Evolutionary conservation across 1,139 yeast species (phyloP).

Genomic region (Candida sp.): DNA sequence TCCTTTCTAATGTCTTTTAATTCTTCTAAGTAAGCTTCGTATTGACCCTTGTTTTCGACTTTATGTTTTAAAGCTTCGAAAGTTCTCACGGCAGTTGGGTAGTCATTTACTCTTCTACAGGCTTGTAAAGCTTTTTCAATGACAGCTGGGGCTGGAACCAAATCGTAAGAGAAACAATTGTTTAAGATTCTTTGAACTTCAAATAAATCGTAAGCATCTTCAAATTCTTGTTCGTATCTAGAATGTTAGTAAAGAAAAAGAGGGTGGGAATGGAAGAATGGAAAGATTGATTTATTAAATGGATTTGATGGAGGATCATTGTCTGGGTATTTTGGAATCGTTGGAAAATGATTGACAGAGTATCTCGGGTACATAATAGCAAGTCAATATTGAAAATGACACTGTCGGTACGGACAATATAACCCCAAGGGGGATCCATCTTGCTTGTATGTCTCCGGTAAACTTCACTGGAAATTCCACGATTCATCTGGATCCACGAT

Average conservation of each 20-base stretch:
- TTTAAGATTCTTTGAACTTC: slow-evolving; percentile 89
- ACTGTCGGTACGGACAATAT: too few relatives aligned
- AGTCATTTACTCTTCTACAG: slow-evolving; percentile 98
- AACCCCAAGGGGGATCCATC: too few relatives aligned
- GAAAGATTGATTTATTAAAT: too few relatives aligned
- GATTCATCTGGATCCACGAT: too few relatives aligned
- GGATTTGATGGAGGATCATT: too few relatives aligned
- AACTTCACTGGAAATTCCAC: too few relatives aligned
- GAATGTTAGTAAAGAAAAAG: slow-evolving; percentile 2
- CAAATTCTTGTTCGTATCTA: slow-evolving; percentile 94
- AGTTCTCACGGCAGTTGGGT: slow-evolving; percentile 98
- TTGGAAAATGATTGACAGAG: too few relatives aligned
- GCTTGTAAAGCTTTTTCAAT: slow-evolving; percentile 96
- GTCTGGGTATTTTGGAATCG: too few relatives aligned
- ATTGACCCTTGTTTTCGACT: slow-evolving; percentile 92
- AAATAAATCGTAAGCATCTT: slow-evolving; percentile 95
- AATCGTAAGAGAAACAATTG: slow-evolving; percentile 97
- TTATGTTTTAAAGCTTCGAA: slow-evolving; percentile 93
- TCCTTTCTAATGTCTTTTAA: slow-evolving; percentile 89
- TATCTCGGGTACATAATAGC: too few relatives aligned
- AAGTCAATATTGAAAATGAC: too few relatives aligned
- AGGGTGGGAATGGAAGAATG: neutral
- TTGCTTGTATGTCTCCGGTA: too few relatives aligned
- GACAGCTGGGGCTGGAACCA: slow-evolving; percentile 97
- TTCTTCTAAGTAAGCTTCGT: slow-evolving; percentile 94